Evolutionary conservation across 176 grass and related monocot species (phyloP), one percentile per base, ranked within the genome.

Genomic region (Avena sativa): DNA sequence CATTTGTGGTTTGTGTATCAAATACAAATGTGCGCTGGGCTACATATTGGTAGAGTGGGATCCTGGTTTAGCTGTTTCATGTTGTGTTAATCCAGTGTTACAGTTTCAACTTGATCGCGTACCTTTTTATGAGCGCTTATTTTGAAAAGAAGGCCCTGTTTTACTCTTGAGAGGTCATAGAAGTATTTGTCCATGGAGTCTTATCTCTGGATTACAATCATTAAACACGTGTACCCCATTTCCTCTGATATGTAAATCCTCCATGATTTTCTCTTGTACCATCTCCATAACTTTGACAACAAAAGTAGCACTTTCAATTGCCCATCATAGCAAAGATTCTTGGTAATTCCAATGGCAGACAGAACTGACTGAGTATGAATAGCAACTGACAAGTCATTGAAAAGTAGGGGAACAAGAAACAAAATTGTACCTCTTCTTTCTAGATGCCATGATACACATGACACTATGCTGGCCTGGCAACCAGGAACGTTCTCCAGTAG

Each of bases 301-400:
- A 71, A 78, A 85, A 56, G 52, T 56, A 78, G 14, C 62, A 85
- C 70, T 72, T 85, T 64, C 1, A 25, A 81, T 55, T 78, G 21
- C 47, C 4, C 74, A 87, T 72, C 46, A 28, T 78, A 85, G 53
- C 73, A 16, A 91, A 91, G 62, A 91, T 85, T 91, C 78, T 26
- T 62, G 61, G 26, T 26, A 85, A 46, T 85, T 91, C 71, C 71
- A 88, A 38, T 91, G 90, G 86, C 86, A 88, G 90, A 85, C 90
- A 82, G 77, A 71, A 65, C 53, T 91, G 82, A 91, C 82, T 85
- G 85, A 88, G 19, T 81, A 68, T 19, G 81, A 30, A 53, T 76
- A 19, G 25, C 14, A 85, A 58, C 26, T 81, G 86, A 91, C 85
- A 85, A 81, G 70, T 78, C 86, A 87, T 58, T 20, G 62, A 40